Conservation (phyloP, 805 yeast species). For the Ogataea thermomethanolica region DNA sequence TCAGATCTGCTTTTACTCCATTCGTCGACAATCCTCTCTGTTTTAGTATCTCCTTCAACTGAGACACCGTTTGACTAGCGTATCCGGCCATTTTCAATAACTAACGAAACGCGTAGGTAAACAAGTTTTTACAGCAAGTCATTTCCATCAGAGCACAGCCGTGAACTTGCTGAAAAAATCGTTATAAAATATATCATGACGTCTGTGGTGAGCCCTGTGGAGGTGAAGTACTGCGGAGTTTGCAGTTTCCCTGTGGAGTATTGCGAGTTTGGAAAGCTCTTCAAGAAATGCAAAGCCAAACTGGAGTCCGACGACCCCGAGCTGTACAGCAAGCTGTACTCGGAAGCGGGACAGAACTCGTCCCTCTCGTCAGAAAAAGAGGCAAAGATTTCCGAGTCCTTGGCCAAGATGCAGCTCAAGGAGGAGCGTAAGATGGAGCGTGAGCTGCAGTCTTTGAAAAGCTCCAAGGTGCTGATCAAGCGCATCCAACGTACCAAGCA, state of each 20-base stretch:
- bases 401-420: slow-evolving; percentile 80
- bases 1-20: slow-evolving; percentile 80
- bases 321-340: slow-evolving; percentile 57
- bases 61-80: slow-evolving; percentile 72
- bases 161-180: background rate
- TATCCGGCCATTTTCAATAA: slow-evolving; percentile 46
- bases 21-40: slow-evolving; percentile 60
- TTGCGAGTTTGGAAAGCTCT: slow-evolving; percentile 85
- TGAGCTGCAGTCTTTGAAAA: slow-evolving; percentile 70
- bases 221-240: slow-evolving; percentile 67
- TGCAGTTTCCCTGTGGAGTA: slow-evolving; percentile 87
- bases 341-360: slow-evolving; percentile 46
- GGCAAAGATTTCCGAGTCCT: slow-evolving; percentile 74
- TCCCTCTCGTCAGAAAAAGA: slow-evolving; percentile 73
- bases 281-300: slow-evolving; percentile 85
- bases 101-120: slow-evolving; percentile 1
- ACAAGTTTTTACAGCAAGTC: slow-evolving; percentile 10
- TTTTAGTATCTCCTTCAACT: slow-evolving; percentile 75
- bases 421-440: slow-evolving; percentile 84
- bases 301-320: slow-evolving; percentile 56
- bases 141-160: slow-evolving; percentile 6
- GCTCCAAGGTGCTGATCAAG: slow-evolving; percentile 79
- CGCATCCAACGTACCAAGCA: slow-evolving; percentile 87
- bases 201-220: slow-evolving; percentile 20
- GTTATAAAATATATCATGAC: slow-evolving; percentile 1